Evolutionary conservation across 176 grass and related monocot species (phyloP), one percentile per base, ranked within the genome.

Genomic region (Musa troglodytarum): DNA sequence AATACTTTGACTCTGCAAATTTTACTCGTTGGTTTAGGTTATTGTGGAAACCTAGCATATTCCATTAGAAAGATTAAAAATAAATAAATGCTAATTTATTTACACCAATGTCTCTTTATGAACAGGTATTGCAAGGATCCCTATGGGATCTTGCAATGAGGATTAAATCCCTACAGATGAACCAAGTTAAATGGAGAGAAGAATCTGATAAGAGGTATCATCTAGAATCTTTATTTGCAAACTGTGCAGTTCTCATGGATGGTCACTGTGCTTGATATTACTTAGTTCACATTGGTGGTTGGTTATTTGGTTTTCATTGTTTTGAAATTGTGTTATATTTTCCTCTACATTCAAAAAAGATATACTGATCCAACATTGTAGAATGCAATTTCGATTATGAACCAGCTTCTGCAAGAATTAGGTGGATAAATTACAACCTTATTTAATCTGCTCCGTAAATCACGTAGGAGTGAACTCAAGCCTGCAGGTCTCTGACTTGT

Each of bases 201-300:
- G 73, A 72, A 74, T 86, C 83, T 54, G 72, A 89, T 63, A 92
- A 92, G 68, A 89, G 87, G 92, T 89, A 89, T 71, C 67, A 25
- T 55, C 22, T 64, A 34, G 73, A 79, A 84, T 84, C 68, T n/a
- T 50, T 15, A 50, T 50, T 62, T 50, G 15, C 34, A 15, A 69
- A 3, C 25, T 29, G 11, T 50, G 54, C 26, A 76, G 12, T 68
- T 74, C 24, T 21, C 8, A 21, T 12, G 9, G 11, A 11, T 73
- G 10, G 20, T 11, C 2, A 23, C 22, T 52, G 25, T 25, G 8
- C 1, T 53, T 10, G 13, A 25, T 74, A 56, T 22, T 13, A 70
- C 55, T 73, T 62, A 53, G 69, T 85, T 74, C 12, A n/a, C 77
- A 23, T 52, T 49, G 17, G 8, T 25, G 22, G 62, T 11, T 26